Evolutionary conservation across 257 asterid species (phyloP).

Genomic region (Solanum microdontum): DNA sequence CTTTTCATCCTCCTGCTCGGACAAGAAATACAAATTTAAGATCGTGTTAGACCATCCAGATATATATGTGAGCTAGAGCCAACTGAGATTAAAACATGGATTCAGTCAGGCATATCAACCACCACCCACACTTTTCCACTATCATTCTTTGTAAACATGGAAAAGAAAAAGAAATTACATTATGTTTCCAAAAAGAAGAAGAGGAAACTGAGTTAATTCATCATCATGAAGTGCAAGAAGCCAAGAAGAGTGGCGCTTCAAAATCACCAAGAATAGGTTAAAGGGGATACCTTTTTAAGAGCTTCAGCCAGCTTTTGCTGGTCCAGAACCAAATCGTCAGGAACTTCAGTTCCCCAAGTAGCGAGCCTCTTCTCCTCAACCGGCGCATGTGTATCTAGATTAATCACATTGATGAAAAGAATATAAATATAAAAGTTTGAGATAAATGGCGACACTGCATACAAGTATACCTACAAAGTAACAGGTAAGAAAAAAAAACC

Average conservation of each 20-base stretch:
- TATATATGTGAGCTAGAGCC: background rate
- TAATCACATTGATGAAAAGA: background rate
- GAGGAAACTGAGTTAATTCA: background rate
- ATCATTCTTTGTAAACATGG: background rate
- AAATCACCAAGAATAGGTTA: background rate
- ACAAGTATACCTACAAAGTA: background rate
- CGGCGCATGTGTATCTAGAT: constrained; percentile 42
- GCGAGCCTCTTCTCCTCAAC: constrained; percentile 60
- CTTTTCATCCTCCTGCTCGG: constrained; percentile 67
- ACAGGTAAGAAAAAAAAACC: background rate
- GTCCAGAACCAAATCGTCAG: constrained; percentile 76
- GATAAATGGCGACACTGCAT: background rate
- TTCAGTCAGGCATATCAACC: background rate
- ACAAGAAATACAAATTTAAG: background rate
- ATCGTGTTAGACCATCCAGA: background rate
- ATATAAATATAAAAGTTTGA: background rate
- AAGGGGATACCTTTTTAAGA: constrained; percentile 49
- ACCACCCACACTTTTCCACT: background rate
- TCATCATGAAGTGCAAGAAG: background rate
- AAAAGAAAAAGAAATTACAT: background rate
- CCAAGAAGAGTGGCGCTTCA: background rate
- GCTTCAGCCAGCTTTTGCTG: constrained; percentile 54
- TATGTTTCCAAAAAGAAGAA: background rate
- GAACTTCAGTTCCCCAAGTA: constrained; percentile 89
- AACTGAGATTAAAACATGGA: background rate